Evolutionary conservation across 257 asterid species (phyloP), one percentile per base, ranked within the genome.

Genomic region (Echium plantagineum): DNA sequence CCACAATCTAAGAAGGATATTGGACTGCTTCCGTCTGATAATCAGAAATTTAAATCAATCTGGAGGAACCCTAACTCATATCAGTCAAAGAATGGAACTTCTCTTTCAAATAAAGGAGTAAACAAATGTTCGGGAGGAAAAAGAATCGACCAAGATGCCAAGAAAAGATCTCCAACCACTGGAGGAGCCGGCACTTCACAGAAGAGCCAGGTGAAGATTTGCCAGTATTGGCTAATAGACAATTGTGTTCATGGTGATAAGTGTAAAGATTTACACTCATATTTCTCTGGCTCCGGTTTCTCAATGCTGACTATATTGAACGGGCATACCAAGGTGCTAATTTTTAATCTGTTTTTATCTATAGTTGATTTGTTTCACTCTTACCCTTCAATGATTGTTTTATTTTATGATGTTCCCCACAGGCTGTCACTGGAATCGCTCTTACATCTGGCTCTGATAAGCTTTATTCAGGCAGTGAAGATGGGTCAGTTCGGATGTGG

Each of bases 271-370:
- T 26, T 78, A 66, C 85, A 78, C 63, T 64, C 82, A 8, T 75
- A 80, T 79, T 75, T 65, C 47, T 67, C 15, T 42, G 87, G 87
- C 46, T 63, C 75, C 56, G 80, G 79, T 63, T 74, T 81, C 65
- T 70, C 84, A 6, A 64, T 77, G 71, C 19, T 86, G 75, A 51
- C 75, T 6, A 77, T 69, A 65, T 76, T 83, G 60, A 76, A 75
- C 49, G 89, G 87, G 67, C 93, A 82, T 60, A 52, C 26, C 24
- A 67, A 82, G 89, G 94, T 77, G 51, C 48, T 35, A n/a, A 35
- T n/a, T 5, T 5, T 35, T n/a, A n/a, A n/a, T n/a, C 46, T 35
- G 1, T 5, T 6, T 35, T 9, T 21, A 9, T 18, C 15, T 26
- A 2, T 58, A 9, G 19, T 52, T 15, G 2, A 21, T 49, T 15